Conservation (phyloP, 2,329 filamentous ascomycete genomes). For the Stagonosporopsis cucurbitacearum region DNA sequence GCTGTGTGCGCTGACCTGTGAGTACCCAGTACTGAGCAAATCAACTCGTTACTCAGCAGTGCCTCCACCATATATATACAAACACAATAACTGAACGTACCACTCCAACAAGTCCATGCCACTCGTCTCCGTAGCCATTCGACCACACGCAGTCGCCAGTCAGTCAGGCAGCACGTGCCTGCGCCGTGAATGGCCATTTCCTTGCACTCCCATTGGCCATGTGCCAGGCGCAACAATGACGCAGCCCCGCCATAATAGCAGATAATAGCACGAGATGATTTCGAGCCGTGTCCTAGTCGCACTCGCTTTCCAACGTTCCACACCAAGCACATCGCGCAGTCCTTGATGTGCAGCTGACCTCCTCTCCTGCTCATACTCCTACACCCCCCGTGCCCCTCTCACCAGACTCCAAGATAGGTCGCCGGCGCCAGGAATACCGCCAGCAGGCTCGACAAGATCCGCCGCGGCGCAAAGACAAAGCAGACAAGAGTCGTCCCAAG, state of each 20-base stretch:
- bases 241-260: conserved; percentile 13
- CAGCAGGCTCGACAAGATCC: conserved; percentile 47
- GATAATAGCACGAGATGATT: conserved; percentile 6
- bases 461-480: conserved; percentile 34
- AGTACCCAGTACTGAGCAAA: too few relatives aligned
- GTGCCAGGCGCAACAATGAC: conserved; percentile 2
- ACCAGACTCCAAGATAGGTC: conserved; percentile 55
- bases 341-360: background rate
- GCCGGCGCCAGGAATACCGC: conserved; percentile 56
- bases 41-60: too few relatives aligned
- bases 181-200: conserved; percentile 2
- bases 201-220: conserved; percentile 14
- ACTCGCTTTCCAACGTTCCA: conserved; percentile 1
- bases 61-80: too few relatives aligned
- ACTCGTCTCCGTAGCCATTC: too few relatives aligned
- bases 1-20: background rate
- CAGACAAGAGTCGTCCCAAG: conserved; percentile 20
- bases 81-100: too few relatives aligned
- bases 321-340: background rate
- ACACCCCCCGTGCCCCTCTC: background rate
- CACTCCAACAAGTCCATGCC: too few relatives aligned
- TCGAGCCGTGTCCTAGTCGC: conserved; percentile 1
- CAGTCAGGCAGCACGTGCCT: background rate
- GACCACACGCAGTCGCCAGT: background rate
- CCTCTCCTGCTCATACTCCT: background rate